phyloP scores from a whole-genome alignment of 352 stramenopile species.

The Phytopythium helicoides region DNA sequence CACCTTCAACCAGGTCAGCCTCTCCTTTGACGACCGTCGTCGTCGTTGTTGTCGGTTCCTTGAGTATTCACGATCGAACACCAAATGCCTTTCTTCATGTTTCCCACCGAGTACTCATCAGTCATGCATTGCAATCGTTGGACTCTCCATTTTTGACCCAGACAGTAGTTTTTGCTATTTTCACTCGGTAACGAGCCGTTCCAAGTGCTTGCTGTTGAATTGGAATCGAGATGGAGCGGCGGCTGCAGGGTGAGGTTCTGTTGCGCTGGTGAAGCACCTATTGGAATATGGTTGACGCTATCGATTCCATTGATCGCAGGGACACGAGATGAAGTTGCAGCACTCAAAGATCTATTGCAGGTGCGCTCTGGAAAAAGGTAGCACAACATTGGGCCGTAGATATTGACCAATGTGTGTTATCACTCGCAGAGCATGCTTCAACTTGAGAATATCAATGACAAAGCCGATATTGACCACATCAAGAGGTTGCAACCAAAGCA shows the following conservation, averaged over 20 bases:
- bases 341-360: slow-evolving; percentile 53
- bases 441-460: background rate
- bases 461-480: background rate
- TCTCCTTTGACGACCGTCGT: too few relatives aligned
- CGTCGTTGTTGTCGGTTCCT: too few relatives aligned
- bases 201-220: too few relatives aligned
- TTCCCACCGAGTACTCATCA: too few relatives aligned
- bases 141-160: too few relatives aligned
- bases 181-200: background rate
- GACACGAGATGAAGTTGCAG: slow-evolving; percentile 53
- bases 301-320: slow-evolving; percentile 15
- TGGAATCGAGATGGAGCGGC: slow-evolving; percentile 21
- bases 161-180: too few relatives aligned
- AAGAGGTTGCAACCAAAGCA: background rate
- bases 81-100: too few relatives aligned
- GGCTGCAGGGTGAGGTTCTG: slow-evolving; percentile 30
- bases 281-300: too few relatives aligned
- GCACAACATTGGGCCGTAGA: background rate
- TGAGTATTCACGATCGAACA: too few relatives aligned
- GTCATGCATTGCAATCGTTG: too few relatives aligned
- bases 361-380: slow-evolving; percentile 6
- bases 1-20: too few relatives aligned
- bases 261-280: background rate
- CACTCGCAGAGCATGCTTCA: slow-evolving; percentile 5
- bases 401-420: slow-evolving; percentile 1